Conservation (phyloP, 495 filamentous ascomycete genomes). For the Penicillium salamii region DNA sequence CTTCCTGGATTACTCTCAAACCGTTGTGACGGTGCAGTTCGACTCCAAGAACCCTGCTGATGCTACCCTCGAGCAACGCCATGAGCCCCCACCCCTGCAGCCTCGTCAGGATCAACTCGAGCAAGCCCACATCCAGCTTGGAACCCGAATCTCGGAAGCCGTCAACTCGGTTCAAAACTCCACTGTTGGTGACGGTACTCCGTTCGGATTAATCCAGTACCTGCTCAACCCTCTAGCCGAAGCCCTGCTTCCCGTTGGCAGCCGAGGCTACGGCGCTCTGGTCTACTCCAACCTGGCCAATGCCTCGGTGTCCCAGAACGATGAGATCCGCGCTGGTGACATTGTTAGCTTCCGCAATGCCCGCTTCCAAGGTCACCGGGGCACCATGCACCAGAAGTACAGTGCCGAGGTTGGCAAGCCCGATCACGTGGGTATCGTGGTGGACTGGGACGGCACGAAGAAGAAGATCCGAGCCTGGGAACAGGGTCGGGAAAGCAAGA, state of each 20-base stretch:
- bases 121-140: slow-evolving; percentile 72
- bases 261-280: slow-evolving; percentile 82
- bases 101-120: slow-evolving; percentile 95
- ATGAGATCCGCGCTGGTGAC: slow-evolving; percentile 93
- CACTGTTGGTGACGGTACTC: slow-evolving; percentile 78
- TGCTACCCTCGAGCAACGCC: slow-evolving; percentile 75
- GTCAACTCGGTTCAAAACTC: slow-evolving; percentile 69
- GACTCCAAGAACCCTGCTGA: slow-evolving; percentile 71
- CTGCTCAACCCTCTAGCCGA: slow-evolving; percentile 70
- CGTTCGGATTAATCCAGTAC: slow-evolving; percentile 71
- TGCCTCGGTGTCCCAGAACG: slow-evolving; percentile 80
- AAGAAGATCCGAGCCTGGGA: slow-evolving; percentile 97
- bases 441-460: slow-evolving; percentile 98
- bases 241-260: slow-evolving; percentile 78
- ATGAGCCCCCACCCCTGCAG: slow-evolving; percentile 77
- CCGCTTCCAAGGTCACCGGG: slow-evolving; percentile 92
- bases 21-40: slow-evolving; percentile 76
- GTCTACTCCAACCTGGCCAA: slow-evolving; percentile 95
- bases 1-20: slow-evolving; percentile 95
- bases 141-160: slow-evolving; percentile 66
- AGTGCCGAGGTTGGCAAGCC: slow-evolving; percentile 82
- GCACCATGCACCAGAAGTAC: slow-evolving; percentile 94
- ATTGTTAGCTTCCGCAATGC: slow-evolving; percentile 92
- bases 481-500: slow-evolving; percentile 90
- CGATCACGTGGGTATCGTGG: slow-evolving; percentile 93